Conservation (phyloP, 306 rosid species). For the Hippophae rhamnoides region DNA sequence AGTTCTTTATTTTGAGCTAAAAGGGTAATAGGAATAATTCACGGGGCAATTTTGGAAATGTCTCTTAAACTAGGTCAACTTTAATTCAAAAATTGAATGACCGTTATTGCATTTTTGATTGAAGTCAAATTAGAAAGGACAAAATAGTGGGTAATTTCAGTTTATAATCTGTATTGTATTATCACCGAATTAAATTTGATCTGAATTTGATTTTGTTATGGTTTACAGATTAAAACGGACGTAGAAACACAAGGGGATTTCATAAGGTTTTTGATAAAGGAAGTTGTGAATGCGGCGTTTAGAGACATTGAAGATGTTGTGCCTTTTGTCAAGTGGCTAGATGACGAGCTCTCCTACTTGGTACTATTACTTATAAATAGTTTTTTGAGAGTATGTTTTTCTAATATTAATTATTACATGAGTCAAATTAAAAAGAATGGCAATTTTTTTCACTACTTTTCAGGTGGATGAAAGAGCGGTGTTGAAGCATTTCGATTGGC, state of each 20-base stretch:
- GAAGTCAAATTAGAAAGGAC: too few relatives aligned
- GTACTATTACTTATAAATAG: slow-evolving; percentile 11
- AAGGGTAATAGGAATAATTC: too few relatives aligned
- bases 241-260: slow-evolving; percentile 97
- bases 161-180: too few relatives aligned
- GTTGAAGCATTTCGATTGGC: slow-evolving; percentile 93
- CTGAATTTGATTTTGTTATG: background rate
- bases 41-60: too few relatives aligned
- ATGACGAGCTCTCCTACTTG: slow-evolving; percentile 91
- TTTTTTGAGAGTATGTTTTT: background rate
- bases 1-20: too few relatives aligned
- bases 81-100: too few relatives aligned
- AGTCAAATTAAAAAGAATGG: background rate
- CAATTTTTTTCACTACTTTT: background rate
- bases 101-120: too few relatives aligned
- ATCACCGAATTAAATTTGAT: background rate
- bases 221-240: slow-evolving; percentile 81
- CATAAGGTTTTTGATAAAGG: slow-evolving; percentile 75
- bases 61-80: too few relatives aligned
- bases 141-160: too few relatives aligned
- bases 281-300: slow-evolving; percentile 82
- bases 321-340: slow-evolving; percentile 96
- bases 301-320: slow-evolving; percentile 75
- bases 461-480: slow-evolving; percentile 99
- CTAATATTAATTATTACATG: background rate